Base-by-base conservation (phyloP, 306 rosid species). In the Quillaja saponaria region DNA sequence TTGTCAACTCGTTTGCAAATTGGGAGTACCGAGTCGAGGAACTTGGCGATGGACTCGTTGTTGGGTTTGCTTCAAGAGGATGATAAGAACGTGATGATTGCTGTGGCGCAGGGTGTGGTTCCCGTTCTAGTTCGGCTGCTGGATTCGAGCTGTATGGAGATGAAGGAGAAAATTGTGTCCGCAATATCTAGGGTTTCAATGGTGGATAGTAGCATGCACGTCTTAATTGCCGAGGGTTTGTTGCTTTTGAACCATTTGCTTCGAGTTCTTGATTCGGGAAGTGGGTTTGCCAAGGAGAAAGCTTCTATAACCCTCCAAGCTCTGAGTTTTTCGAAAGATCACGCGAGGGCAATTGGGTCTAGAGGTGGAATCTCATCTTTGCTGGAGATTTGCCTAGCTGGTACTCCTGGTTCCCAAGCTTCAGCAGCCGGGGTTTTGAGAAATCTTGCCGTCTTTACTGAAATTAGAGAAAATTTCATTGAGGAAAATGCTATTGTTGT, bases 291-390 rank as follows among this genome's bases (percentile, higher is more conserved):
- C 0, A 86, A 76, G 48, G 95, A 92, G 67, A 88, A 80, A 49
- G 84, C 98, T 0, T 86, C 96, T 64, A 21, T 92, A 20, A 77
- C 94, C 13, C 94, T 92, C 8, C 85, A 79, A 41, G 81, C 87
- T 1, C 58, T 92, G 71, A 92, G 84, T 38, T 59, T 75, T 14
- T 73, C 86, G 0, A 88, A 77, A 28, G 96, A 92, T 41, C 88
- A 92, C 68, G 98, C 96, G 0, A 76, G 90, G 16, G 90, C 95
- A 1, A 83, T 88, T 42, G 90, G 96, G 12, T 91, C 90, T 7
- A 75, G 98, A 58, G 96, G 96, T 25, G 96, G 96, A 54, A 74
- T 92, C 76, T 77, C 90, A 10, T 86, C 95, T n/a, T 85, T 92
- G 19, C 66, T 92, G 58, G 96, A 87, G 74, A 92, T 92, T 69